These are phyloP conservation scores for Acmispon strigosus DNA, from an alignment of 306 rosid species.

Conservation along the genomic window DNA sequence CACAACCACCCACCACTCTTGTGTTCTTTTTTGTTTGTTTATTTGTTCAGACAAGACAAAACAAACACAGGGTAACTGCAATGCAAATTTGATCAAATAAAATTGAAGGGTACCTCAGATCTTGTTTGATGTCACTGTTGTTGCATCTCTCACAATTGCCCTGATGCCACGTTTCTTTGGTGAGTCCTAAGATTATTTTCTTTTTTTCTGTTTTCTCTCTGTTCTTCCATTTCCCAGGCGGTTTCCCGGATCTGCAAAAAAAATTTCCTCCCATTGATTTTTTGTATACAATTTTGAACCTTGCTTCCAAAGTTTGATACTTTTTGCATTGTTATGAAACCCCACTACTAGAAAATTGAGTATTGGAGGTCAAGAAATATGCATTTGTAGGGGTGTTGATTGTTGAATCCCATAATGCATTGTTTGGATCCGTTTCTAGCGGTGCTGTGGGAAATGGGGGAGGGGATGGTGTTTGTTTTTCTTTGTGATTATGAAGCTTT, in stretches of 20 bases:
- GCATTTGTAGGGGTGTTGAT: not conserved
- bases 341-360: not conserved
- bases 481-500: not conserved
- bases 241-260: constrained; percentile 32
- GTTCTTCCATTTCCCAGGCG: constrained; percentile 1
- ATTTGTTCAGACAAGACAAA: constrained; percentile 10
- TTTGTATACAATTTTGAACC: not conserved
- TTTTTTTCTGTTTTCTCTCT: not conserved
- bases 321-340: constrained; percentile 1
- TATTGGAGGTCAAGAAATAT: not conserved
- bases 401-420: not conserved
- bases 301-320: constrained; percentile 19
- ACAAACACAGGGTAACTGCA: not conserved
- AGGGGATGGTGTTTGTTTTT: not conserved
- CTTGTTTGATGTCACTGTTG: constrained; percentile 20
- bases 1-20: constrained; percentile 15
- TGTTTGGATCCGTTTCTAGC: constrained; percentile 12
- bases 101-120: constrained; percentile 12
- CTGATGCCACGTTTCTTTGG: constrained; percentile 24
- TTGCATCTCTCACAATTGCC: constrained; percentile 21
- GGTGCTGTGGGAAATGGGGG: constrained; percentile 10
- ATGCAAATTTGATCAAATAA: not conserved
- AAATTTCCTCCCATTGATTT: not conserved
- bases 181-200: constrained; percentile 14
- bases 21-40: constrained; percentile 10